Base-by-base conservation (phyloP, 2,329 filamentous ascomycete genomes). In the Botrytis galanthina region DNA sequence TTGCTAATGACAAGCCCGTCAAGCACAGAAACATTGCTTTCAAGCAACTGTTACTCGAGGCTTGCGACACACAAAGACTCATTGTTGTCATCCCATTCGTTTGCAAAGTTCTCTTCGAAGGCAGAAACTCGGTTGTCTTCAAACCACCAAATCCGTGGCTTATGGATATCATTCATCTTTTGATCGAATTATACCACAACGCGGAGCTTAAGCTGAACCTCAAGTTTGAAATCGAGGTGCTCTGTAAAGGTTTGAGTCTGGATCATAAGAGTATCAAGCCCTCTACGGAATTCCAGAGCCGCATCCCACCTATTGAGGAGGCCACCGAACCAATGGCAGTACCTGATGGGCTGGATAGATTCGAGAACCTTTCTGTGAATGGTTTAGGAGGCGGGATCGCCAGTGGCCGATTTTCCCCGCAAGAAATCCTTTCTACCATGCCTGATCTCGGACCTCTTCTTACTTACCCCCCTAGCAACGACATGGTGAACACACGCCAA, bases 201-300 rank as follows among this genome's bases (percentile, higher is more conserved):
- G 94, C 93, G 22, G 95, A 98, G 78, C 85, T 99, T 73, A 98
- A 98, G 82, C 88, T 99, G 54, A 98, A 98, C 78, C 90, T 97
- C 70, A 99, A 98, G 79, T 99, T 99, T 78, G 96, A 99, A 82
- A 98, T 99, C 73, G 96, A 99, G 82, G 95, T 99, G 39, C 87
- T 99, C 37, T 99, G 95, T 85, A 97, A 97, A 81, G 95, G 95
- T 20, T 85, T 99, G 26, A 92, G 91, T 72, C 86, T 98, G n/a
- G 94, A 98, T 75, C 92, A 97, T 83, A 97, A 97, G 83, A 91
- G 89, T 74, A 94, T 98, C 75, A 92, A 97, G 78, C 93, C 95
- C 0, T 93, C 95, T 0, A 91, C 92, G 35, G 91, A 95, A 80
- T 96, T 99, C 73, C 88, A 95, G 75, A 93, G 94, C 77, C 89